Evolutionary conservation across 75 land plant species (phyloP).

Genomic region (Cryptomeria japonica): DNA sequence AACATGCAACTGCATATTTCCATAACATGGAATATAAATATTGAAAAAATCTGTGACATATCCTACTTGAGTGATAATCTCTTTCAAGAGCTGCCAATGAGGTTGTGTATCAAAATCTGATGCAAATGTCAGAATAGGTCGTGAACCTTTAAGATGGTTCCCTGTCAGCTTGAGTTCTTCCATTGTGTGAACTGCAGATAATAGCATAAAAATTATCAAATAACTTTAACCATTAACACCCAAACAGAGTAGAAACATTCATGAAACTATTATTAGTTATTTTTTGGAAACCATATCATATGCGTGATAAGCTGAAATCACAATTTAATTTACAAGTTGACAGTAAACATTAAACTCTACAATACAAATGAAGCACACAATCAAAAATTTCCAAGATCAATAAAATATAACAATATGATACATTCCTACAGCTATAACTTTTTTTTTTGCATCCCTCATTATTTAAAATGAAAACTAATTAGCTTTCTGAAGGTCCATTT

Average conservation of each 20-base stretch:
- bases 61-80: constrained; percentile 78
- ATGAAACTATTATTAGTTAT: neutral
- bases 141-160: constrained; percentile 91
- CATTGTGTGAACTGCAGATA: constrained; percentile 90
- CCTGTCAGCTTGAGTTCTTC: constrained; percentile 97
- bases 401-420: neutral
- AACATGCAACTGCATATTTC: neutral
- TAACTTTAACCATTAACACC: neutral
- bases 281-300: neutral
- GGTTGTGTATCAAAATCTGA: constrained; percentile 74
- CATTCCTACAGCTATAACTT: neutral
- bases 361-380: neutral
- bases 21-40: neutral
- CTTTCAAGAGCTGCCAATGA: constrained; percentile 89
- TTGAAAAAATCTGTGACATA: neutral
- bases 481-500: neutral
- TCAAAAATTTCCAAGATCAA: neutral
- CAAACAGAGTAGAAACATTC: neutral
- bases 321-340: neutral
- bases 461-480: too few species aligned
- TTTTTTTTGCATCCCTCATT: neutral
- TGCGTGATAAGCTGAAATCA: neutral
- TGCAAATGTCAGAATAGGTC: constrained; percentile 90
- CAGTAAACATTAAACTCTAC: neutral
- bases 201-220: constrained; percentile 1